Percentiles rank a stretch among this genome's conserved stretches.
Conservation (phyloP, 108 stramenopile genomes). For the Nitzschia sp. region DNA sequence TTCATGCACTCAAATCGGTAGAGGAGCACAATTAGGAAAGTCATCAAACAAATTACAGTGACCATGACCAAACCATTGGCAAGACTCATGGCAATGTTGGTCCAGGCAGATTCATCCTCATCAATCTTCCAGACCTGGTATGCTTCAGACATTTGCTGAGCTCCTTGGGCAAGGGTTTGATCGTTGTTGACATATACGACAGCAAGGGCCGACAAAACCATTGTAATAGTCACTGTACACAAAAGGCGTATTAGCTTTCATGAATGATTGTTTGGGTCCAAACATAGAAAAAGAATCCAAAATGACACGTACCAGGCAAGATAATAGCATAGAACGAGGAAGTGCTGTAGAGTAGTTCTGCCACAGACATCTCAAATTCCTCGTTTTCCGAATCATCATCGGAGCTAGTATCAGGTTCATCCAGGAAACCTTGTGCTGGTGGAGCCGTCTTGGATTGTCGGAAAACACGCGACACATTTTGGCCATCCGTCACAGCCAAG, state of each 20-base stretch:
- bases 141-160: conserved; percentile 57
- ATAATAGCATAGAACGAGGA: conserved; percentile 82
- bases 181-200: conserved; percentile 77
- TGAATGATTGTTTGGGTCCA: not conserved
- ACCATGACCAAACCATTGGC: conserved; percentile 94
- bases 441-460: not conserved
- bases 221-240: conserved; percentile 65
- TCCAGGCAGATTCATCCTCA: conserved; percentile 46
- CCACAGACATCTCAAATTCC: conserved; percentile 43
- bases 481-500: not conserved
- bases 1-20: conserved; percentile 91
- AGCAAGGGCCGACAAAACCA: conserved; percentile 77
- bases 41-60: conserved; percentile 77
- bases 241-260: not conserved
- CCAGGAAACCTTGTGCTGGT: not conserved
- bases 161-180: conserved; percentile 57
- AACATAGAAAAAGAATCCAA: conserved; percentile 1
- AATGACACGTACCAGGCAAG: conserved; percentile 52
- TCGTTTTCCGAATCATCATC: conserved; percentile 28
- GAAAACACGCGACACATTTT: not conserved
- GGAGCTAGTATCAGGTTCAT: not conserved
- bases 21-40: conserved; percentile 89
- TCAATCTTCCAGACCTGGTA: conserved; percentile 67
- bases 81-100: conserved; percentile 61
- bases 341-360: conserved; percentile 78